Evolutionary conservation across 179 eudicot species (phyloP).

Genomic region (Actinidia arguta): DNA sequence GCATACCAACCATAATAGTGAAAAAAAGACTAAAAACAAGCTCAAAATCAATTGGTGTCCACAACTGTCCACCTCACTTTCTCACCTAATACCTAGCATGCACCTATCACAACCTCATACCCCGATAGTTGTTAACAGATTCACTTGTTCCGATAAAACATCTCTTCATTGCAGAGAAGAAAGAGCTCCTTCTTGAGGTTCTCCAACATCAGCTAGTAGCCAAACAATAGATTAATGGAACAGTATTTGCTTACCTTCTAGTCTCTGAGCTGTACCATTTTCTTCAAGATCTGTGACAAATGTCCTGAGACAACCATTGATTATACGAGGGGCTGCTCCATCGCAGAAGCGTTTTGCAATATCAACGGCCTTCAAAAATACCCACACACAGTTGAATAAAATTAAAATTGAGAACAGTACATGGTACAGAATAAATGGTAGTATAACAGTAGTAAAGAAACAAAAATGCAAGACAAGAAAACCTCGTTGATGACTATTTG

Average conservation of each 20-base stretch:
- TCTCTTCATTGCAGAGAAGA: neutral
- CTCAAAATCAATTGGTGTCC: no score
- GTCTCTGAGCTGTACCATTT: conserved; percentile 21
- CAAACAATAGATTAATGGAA: conserved; percentile 2
- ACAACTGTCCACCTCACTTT: no score
- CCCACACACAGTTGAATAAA: neutral
- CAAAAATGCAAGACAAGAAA: conserved; percentile 18
- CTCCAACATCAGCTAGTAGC: neutral
- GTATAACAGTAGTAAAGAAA: neutral
- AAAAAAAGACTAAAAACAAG: no score
- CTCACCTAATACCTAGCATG: no score
- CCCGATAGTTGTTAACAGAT: neutral
- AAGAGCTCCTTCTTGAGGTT: neutral
- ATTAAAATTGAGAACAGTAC: neutral
- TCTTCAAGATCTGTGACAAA: conserved; percentile 56
- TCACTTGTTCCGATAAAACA: neutral
- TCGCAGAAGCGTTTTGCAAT: conserved; percentile 94
- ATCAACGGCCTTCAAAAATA: conserved; percentile 77
- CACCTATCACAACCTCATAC: neutral
- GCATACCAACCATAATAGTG: no score
- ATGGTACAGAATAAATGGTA: neutral
- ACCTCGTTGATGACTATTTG: conserved; percentile 96
- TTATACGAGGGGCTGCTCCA: conserved; percentile 87
- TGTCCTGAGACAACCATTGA: conserved; percentile 90
- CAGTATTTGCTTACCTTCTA: conserved; percentile 21